Evolutionary conservation across 1,284 basidiomycete species (phyloP), one percentile per base, ranked within the genome.

Genomic region (Porogramme epimiltina): DNA sequence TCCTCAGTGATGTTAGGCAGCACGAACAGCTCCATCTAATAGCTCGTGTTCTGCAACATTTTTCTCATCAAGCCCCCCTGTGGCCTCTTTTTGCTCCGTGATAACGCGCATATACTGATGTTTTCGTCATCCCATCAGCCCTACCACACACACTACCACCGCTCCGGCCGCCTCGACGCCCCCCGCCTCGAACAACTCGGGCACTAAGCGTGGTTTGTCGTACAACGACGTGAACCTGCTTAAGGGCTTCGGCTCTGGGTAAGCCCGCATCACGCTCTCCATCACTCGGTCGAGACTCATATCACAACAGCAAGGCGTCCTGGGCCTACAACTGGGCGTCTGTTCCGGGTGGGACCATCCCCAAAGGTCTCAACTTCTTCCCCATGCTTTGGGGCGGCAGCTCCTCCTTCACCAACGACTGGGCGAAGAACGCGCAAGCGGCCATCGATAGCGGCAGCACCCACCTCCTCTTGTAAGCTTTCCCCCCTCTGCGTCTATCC

Each of bases 261-360:
- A n/a, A n/a, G n/a, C n/a, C n/a, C n/a, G n/a, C n/a, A n/a, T n/a
- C n/a, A n/a, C n/a, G n/a, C n/a, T n/a, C n/a, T n/a, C n/a, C n/a
- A n/a, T n/a, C n/a, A n/a, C n/a, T n/a, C n/a, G n/a, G n/a, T n/a
- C n/a, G n/a, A n/a, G 43, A n/a, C 33, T 19, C n/a, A 37, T 2
- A 20, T 5, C 11, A 11, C 9, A 15, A 5, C 45, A 58, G 59
- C 6, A 53, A 61, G 51, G 52, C 63, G 22, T 55, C 56, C 26
- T 69, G 63, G 62, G 62, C 60, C 15, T 69, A 69, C 58, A 62
- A 69, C 59, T 69, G 67, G 67, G 59, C 46, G 38, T 51, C 59
- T 25, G 42, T 49, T 20, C 43, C 42, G 47, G 50, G 47, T 25
- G 66, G 66, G 39, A 48, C 18, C 26, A 53, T 69, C 22, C 61